Evolutionary conservation across 2,329 filamentous ascomycete genomes (phyloP), one percentile per base, ranked within the genome.

Genomic region (Neopestalotiopsis sp.): DNA sequence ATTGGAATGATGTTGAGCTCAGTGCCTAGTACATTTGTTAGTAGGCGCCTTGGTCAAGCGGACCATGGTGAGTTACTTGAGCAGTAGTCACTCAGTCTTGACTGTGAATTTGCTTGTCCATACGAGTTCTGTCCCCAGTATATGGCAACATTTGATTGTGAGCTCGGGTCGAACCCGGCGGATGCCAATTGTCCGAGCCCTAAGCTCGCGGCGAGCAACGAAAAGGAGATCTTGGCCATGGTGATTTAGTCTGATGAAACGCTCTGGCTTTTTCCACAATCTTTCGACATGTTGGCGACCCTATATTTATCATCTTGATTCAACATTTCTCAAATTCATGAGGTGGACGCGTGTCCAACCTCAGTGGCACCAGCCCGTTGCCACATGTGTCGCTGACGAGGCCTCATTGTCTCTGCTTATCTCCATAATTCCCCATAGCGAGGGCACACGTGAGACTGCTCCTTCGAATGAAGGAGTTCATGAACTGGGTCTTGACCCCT

Each of bases 121-220:
- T 82, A 84, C 0, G 90, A 92, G 76, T 92, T 92, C 75, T 92
- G 90, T 4, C 85, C 81, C 90, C 90, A 93, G 77, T 93, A 93
- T 1, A 92, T 83, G 32, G 86, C 89, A 67, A 92, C 75, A 73
- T 91, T 92, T 64, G 77, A 82, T 1, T 75, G 73, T 1, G 84
- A 82, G n/a, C 74, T 75, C 4, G 85, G 70, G 70, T 84, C 79
- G 72, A 88, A 86, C 13, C 81, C 83, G 24, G 82, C 84, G 34
- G 34, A 32, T 30, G 65, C 65, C 13, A 45, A 12, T 40, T 34
- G 30, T 20, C 28, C 30, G n/a, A 62, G 59, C n/a, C 28, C 59
- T 7, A 62, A 13, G 59, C 59, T 17, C 32, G 59, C 17, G 30
- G 32, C 32, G 13, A 62, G 32, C 13, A 34, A 38, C 12, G 59